Percentiles rank a stretch among this genome's conserved stretches.
phyloP scores from a whole-genome alignment of 495 filamentous ascomycete genomes.

The Tuber calosporum region DNA sequence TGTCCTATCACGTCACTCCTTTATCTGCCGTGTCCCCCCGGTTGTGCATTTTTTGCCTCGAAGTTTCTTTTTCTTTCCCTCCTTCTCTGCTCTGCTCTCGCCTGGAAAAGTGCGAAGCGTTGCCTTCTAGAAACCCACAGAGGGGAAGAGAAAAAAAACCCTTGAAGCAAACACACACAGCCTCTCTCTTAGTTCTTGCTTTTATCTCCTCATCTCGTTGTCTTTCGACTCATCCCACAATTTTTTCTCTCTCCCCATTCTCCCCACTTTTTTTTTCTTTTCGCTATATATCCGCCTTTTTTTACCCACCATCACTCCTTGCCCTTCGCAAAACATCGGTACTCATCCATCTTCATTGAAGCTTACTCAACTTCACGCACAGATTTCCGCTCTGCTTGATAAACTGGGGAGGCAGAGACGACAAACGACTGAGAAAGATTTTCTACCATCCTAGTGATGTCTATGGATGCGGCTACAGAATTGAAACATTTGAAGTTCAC shows the following conservation, averaged over 20 bases:
- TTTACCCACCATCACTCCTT: neutral
- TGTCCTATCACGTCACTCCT: neutral
- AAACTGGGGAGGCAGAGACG: neutral
- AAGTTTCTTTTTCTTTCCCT: neutral
- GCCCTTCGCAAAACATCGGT: neutral
- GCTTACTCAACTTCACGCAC: neutral
- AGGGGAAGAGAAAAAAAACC: neutral
- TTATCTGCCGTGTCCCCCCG: neutral
- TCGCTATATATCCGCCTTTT: neutral
- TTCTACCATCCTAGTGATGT: neutral
- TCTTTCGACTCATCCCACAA: neutral
- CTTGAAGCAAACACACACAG: neutral
- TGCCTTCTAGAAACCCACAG: neutral
- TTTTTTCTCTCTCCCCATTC: neutral
- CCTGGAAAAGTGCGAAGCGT: neutral
- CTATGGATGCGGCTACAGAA: slow-evolving; percentile 36
- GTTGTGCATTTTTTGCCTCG: neutral
- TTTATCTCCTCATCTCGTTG: neutral
- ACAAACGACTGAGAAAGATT: neutral
- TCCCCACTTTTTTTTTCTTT: neutral
- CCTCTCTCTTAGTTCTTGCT: neutral
- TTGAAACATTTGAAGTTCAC: slow-evolving; percentile 39
- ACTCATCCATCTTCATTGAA: neutral
- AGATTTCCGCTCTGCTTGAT: neutral
- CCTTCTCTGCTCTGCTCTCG: neutral